Evolutionary conservation across 352 stramenopile genomes (phyloP), one percentile per base, ranked within the genome.

Genomic region (Aphanomyces invadans): DNA sequence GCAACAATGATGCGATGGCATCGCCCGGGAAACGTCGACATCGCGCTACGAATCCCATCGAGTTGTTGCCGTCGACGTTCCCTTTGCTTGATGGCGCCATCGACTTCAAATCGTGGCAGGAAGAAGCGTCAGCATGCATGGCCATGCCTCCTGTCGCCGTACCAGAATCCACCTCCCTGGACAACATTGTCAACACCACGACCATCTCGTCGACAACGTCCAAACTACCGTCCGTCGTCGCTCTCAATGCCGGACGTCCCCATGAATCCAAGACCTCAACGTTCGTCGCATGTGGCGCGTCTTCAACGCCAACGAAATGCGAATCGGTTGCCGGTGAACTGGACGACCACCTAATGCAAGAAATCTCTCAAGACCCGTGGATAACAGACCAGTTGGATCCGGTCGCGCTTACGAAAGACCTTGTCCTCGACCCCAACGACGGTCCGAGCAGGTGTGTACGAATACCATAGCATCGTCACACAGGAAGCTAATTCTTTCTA

Each of bases 311-410:
- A n/a, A n/a, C n/a, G n/a, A n/a, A n/a, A n/a, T n/a, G n/a, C n/a
- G n/a, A n/a, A n/a, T n/a, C n/a, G n/a, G n/a, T n/a, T n/a, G n/a
- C n/a, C n/a, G n/a, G n/a, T n/a, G n/a, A n/a, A n/a, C n/a, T n/a
- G n/a, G n/a, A n/a, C n/a, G n/a, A n/a, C n/a, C n/a, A n/a, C n/a
- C n/a, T n/a, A n/a, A n/a, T n/a, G n/a, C n/a, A n/a, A 21, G 49
- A 57, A 38, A 38, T 57, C 36, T 26, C 49, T 7, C 49, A 57
- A 38, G 49, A 57, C 19, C 49, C 49, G 17, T 57, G 49, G 49
- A 33, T 57, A 11, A 38, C 49, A 7, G 15, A 7, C 25, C 49
- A 57, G 29, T 29, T 57, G 25, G 49, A 57, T n/a, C 49, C 49
- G 12, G 23, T 32, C 15, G 23, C 11, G 49, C 49, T 57, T 9